Percentiles rank a stretch among this genome's conserved stretches.
phyloP scores from a whole-genome alignment of 2,329 filamentous ascomycete species.

The Ophiocordyceps australis region DNA sequence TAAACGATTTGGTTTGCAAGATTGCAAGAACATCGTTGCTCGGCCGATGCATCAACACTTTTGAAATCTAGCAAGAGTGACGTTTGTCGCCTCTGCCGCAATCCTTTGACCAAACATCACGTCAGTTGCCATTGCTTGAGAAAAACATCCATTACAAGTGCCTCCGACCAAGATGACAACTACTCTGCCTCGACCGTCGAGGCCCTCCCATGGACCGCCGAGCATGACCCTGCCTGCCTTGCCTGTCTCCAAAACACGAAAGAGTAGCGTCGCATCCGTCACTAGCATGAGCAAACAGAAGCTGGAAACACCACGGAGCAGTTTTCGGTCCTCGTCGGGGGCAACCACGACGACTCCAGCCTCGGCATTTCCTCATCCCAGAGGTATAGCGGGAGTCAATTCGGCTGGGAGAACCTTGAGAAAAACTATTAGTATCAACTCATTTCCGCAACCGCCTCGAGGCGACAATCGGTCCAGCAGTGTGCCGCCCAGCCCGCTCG shows the following conservation, averaged over 20 bases:
- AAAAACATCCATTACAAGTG: too few relatives aligned
- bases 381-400: conserved; percentile 35
- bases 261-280: conserved; percentile 34
- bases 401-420: conserved; percentile 52
- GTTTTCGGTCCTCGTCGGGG: conserved; percentile 40
- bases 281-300: too few relatives aligned
- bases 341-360: conserved; percentile 34
- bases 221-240: conserved; percentile 56
- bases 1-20: too few relatives aligned
- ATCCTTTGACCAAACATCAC: too few relatives aligned
- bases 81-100: too few relatives aligned
- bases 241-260: conserved; percentile 55
- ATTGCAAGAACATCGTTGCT: too few relatives aligned
- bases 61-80: too few relatives aligned
- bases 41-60: too few relatives aligned
- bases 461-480: conserved; percentile 39
- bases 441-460: conserved; percentile 79
- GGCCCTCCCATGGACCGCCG: conserved; percentile 53
- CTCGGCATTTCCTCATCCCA: conserved; percentile 35
- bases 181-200: conserved; percentile 46
- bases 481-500: conserved; percentile 43
- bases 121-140: too few relatives aligned
- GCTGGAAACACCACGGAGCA: conserved; percentile 39
- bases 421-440: conserved; percentile 83
- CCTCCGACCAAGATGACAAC: conserved; percentile 27